These are phyloP conservation scores for Trichoderma koningiopsis DNA, from an alignment of 2,329 filamentous ascomycete genomes.

Conservation along the genomic window DNA sequence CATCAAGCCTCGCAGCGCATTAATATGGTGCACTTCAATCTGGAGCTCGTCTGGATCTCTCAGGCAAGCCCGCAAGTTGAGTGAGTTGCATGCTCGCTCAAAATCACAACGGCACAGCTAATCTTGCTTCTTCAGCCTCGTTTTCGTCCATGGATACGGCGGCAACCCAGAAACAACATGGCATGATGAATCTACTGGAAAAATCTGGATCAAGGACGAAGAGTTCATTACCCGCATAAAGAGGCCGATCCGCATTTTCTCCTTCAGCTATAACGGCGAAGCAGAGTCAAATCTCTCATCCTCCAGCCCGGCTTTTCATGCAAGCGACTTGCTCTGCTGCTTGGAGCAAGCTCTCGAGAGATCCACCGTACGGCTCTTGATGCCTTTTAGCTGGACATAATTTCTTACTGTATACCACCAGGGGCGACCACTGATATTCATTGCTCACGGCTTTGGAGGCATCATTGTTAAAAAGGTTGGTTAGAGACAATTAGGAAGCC, in stretches of 20 bases:
- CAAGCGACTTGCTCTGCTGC: constrained; percentile 30
- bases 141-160: constrained; percentile 33
- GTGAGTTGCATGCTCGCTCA: constrained; percentile 20
- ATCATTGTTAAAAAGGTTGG: constrained; percentile 33
- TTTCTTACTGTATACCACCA: constrained; percentile 6
- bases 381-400: not conserved
- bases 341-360: constrained; percentile 27
- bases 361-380: constrained; percentile 22
- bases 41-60: constrained; percentile 24
- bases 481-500: not conserved
- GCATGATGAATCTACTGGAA: constrained; percentile 32
- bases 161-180: constrained; percentile 29
- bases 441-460: constrained; percentile 34
- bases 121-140: constrained; percentile 32
- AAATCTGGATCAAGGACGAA: constrained; percentile 33
- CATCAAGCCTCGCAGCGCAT: not conserved
- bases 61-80: constrained; percentile 22
- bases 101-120: not conserved
- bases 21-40: constrained; percentile 16
- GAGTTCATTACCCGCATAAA: constrained; percentile 30
- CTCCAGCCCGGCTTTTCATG: constrained; percentile 32
- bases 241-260: constrained; percentile 29
- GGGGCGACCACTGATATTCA: constrained; percentile 31
- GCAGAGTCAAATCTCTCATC: constrained; percentile 31
- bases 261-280: constrained; percentile 33